Evolutionary conservation across 441 rosid species (phyloP).

Genomic region (Populus tomentosa): DNA sequence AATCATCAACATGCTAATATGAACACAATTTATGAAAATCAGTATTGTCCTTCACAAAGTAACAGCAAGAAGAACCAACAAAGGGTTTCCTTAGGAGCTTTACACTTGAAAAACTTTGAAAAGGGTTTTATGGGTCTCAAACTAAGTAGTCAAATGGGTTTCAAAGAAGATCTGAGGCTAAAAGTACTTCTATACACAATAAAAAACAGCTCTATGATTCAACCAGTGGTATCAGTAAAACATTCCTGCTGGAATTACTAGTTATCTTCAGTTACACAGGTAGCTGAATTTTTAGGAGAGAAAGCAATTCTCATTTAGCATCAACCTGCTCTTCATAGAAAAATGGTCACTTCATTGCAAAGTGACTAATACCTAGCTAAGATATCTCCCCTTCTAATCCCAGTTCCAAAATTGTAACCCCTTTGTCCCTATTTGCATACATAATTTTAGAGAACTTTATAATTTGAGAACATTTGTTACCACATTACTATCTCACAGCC

Average conservation of each 20-base stretch:
- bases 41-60: neutral
- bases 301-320: neutral
- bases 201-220: neutral
- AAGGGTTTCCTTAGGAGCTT: neutral
- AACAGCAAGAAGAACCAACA: neutral
- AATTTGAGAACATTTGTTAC: neutral
- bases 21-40: neutral
- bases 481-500: neutral
- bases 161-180: neutral
- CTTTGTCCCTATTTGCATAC: neutral
- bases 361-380: neutral
- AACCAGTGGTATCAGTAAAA: neutral
- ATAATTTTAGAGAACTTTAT: neutral
- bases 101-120: neutral
- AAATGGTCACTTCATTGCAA: neutral
- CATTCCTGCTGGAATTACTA: neutral
- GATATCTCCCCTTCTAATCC: neutral
- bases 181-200: neutral
- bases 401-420: neutral
- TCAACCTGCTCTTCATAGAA: neutral
- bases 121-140: neutral
- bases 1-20: neutral
- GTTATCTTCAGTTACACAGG: neutral
- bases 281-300: neutral
- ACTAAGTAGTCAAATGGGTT: neutral